Evolutionary conservation across 768 basidiomycete genomes (phyloP).

Genomic region (Boletellus emodensis): DNA sequence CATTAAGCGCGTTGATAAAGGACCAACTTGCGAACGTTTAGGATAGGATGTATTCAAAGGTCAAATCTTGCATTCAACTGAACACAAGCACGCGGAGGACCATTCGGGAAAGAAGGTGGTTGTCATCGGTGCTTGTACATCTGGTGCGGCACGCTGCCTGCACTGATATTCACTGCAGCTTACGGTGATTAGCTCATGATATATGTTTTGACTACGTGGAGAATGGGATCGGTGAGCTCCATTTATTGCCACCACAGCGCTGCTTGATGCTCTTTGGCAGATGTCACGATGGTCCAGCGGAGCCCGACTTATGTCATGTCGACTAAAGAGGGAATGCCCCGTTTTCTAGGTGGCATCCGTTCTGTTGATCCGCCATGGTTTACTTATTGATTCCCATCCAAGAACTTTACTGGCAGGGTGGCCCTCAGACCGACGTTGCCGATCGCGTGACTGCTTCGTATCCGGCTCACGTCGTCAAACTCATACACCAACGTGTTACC

Average conservation of each 20-base stretch:
- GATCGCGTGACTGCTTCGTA: slow-evolving; percentile 51
- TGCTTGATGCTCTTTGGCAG: slow-evolving; percentile 18
- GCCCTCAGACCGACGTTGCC: slow-evolving; percentile 46
- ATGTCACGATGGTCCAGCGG: slow-evolving; percentile 49
- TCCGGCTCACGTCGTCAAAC: slow-evolving; percentile 31
- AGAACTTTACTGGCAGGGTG: slow-evolving; percentile 43
- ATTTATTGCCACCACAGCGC: not conserved
- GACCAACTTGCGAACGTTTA: not conserved
- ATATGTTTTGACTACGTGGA: slow-evolving; percentile 45
- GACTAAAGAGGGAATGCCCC: slow-evolving; percentile 37
- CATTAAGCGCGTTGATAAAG: not conserved
- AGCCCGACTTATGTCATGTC: slow-evolving; percentile 53
- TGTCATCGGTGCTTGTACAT: slow-evolving; percentile 65
- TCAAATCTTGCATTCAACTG: slow-evolving; percentile 53
- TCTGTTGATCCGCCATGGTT: slow-evolving; percentile 13
- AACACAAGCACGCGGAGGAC: slow-evolving; percentile 52
- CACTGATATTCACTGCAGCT: not conserved
- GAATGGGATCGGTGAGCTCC: slow-evolving; percentile 41
- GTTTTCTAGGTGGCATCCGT: slow-evolving; percentile 11
- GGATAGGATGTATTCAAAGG: slow-evolving; percentile 58
- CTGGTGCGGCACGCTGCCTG: slow-evolving; percentile 35
- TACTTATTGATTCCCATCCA: not conserved
- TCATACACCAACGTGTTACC: slow-evolving; percentile 35
- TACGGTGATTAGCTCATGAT: slow-evolving; percentile 39
- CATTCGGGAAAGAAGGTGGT: slow-evolving; percentile 67